These are phyloP conservation scores for Isabelozyma pseudorhagii DNA, from an alignment of 805 yeast species.

Conservation along the genomic window DNA sequence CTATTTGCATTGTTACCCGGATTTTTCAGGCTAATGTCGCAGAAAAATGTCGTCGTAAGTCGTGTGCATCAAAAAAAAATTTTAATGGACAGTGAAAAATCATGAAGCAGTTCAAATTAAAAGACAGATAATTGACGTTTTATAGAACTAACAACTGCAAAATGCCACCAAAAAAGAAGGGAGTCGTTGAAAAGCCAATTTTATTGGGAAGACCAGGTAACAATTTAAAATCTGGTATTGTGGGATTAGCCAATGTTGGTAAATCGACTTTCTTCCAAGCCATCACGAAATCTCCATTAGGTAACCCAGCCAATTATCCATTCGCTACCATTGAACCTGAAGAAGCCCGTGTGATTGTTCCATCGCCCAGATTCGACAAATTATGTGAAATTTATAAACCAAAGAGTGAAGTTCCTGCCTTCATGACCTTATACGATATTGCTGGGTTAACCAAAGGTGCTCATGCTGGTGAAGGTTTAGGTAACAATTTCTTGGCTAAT, in stretches of 20 bases:
- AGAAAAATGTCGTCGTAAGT: not conserved
- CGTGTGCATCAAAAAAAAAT: not conserved
- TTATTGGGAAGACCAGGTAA: constrained; percentile 75
- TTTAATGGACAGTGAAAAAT: constrained; percentile 1
- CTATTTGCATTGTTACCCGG: not conserved
- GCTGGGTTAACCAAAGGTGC: constrained; percentile 99
- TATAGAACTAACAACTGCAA: constrained; percentile 6
- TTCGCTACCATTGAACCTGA: constrained; percentile 98
- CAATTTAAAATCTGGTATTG: constrained; percentile 65
- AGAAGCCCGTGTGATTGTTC: constrained; percentile 94
- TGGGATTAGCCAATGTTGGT: constrained; percentile 94
- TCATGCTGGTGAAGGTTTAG: constrained; percentile 94
- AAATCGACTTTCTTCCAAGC: constrained; percentile 98
- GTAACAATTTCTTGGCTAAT: constrained; percentile 94
- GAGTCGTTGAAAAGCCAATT: constrained; percentile 62
- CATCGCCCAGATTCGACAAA: constrained; percentile 82
- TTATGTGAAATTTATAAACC: constrained; percentile 75
- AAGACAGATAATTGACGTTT: not conserved
- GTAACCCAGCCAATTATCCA: constrained; percentile 97
- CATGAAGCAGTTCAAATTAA: not conserved
- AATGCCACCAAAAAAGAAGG: constrained; percentile 78
- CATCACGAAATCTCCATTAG: constrained; percentile 86
- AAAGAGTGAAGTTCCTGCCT: constrained; percentile 85
- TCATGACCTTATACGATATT: constrained; percentile 89
- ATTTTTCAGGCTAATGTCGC: not conserved